Evolutionary conservation across 2,329 filamentous ascomycete genomes (phyloP), one percentile per base, ranked within the genome.

Genomic region (Cephalotrichum gorgonifer): DNA sequence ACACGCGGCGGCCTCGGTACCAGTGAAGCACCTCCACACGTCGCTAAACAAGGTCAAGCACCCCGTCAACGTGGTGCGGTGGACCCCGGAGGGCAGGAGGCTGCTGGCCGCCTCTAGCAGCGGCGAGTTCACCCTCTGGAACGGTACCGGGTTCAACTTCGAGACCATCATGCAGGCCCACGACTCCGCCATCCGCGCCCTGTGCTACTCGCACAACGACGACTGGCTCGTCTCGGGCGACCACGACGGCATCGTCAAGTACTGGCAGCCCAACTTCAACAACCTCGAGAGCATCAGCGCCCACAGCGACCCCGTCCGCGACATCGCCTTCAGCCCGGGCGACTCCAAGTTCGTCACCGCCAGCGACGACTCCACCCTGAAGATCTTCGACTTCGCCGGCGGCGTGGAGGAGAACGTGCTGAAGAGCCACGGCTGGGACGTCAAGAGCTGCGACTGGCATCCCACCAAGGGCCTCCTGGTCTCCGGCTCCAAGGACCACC

Each of bases 141-240:
- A 98, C 64, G 93, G 93, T 54, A 97, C 91, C 41, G 91, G 89
- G 23, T 98, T 98, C 77, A 97, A 98, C 66, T 98, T 98, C 59
- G 93, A 98, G 70, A 97, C 93, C 3, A 96, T 98, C 26, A 96
- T 96, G 86, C 90, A 95, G 72, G 91, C 91, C 35, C 91, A 97
- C 65, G 91, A 96, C 66, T 82, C 83, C 49, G 86, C 88, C 33
- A 89, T 95, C 55, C 80, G 88, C 57, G 83, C 86, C 9, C 74
- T 90, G 43, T 81, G 82, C 55, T 98, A 95, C 72, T 95, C 93
- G 2, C 88, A 97, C 66, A 94, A 86, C 58, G 88, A 95, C 62
- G 93, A 98, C 68, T 98, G 93, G 91, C 75, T 98, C 12, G 79
- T 98, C 48, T 97, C 93, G 7, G 90, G 88, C 48, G 93, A 97